Evolutionary conservation across 2,329 filamentous ascomycete genomes (phyloP).

Genomic region (Hymenoscyphus repandus): DNA sequence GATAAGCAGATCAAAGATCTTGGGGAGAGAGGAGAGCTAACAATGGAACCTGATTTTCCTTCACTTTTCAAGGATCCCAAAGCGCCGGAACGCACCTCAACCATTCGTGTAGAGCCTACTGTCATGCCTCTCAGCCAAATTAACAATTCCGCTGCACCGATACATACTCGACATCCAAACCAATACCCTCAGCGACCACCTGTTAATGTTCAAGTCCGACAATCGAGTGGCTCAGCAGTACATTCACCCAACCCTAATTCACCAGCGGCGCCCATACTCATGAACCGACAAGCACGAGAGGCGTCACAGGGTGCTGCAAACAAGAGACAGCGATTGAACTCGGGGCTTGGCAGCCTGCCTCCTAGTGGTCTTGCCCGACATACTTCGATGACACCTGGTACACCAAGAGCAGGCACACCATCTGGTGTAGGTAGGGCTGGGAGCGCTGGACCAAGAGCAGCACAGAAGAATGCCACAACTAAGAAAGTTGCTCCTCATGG

Average conservation of each 20-base stretch:
- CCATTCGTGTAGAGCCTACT: conserved; percentile 18
- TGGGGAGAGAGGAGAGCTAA: conserved; percentile 51
- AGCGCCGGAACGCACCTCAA: conserved; percentile 41
- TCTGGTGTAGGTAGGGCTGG: conserved; percentile 42
- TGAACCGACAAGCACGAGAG: conserved; percentile 52
- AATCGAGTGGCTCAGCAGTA: conserved; percentile 14
- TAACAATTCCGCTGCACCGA: conserved; percentile 19
- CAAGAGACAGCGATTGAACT: conserved; percentile 43
- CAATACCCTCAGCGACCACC: conserved; percentile 23
- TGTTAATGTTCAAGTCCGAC: conserved; percentile 21
- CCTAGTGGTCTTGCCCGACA: conserved; percentile 56
- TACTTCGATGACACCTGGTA: conserved; percentile 57
- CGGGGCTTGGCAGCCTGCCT: conserved; percentile 41
- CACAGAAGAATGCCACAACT: conserved; percentile 29
- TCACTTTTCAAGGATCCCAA: conserved; percentile 53
- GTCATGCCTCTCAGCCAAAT: conserved; percentile 23
- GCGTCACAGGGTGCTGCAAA: conserved; percentile 53
- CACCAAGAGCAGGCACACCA: conserved; percentile 45
- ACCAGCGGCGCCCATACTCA: conserved; percentile 55
- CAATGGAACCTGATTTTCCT: conserved; percentile 51
- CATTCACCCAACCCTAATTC: conserved; percentile 52
- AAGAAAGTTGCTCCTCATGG: conserved; percentile 31
- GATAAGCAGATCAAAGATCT: conserved; percentile 59
- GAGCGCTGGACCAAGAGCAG: conserved; percentile 53
- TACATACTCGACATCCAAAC: conserved; percentile 26